Evolutionary conservation across 306 rosid species (phyloP).

Genomic region (Mimosa pudica): DNA sequence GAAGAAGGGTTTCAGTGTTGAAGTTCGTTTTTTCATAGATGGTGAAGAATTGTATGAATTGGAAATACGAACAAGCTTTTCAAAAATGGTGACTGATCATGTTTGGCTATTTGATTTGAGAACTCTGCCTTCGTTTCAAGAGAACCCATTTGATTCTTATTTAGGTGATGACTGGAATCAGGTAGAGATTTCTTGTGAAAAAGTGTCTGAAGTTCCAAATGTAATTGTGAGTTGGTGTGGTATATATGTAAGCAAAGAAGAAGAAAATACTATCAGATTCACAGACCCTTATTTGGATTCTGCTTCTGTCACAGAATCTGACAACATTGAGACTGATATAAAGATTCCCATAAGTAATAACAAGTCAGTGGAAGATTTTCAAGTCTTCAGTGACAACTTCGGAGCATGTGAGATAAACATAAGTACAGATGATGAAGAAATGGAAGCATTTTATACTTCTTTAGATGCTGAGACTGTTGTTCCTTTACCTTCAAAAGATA

Average conservation of each 20-base stretch:
- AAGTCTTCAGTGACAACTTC: background rate
- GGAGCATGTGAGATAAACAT: background rate
- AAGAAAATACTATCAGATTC: constrained; percentile 22
- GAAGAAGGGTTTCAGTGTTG: constrained; percentile 10
- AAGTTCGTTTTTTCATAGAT: constrained; percentile 33
- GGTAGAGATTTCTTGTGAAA: constrained; percentile 37
- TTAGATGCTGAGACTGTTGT: constrained; percentile 32
- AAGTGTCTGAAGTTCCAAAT: constrained; percentile 22
- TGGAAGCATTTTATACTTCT: constrained; percentile 41
- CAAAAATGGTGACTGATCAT: constrained; percentile 27
- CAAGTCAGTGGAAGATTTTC: background rate
- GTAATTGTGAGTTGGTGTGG: constrained; percentile 42
- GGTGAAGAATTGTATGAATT: constrained; percentile 34
- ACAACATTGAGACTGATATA: constrained; percentile 1
- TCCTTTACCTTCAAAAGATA: constrained; percentile 4
- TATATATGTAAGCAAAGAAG: constrained; percentile 25
- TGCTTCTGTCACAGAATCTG: constrained; percentile 17
- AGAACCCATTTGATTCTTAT: constrained; percentile 9
- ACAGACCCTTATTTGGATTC: constrained; percentile 29
- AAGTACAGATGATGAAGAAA: constrained; percentile 21
- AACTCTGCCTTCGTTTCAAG: constrained; percentile 21
- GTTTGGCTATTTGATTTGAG: constrained; percentile 39
- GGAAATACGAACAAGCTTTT: constrained; percentile 18
- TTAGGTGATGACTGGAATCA: constrained; percentile 37
- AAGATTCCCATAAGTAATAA: background rate